These are phyloP conservation scores for Corymbia calophylla DNA, from an alignment of 441 rosid genomes.

Conservation along the genomic window DNA sequence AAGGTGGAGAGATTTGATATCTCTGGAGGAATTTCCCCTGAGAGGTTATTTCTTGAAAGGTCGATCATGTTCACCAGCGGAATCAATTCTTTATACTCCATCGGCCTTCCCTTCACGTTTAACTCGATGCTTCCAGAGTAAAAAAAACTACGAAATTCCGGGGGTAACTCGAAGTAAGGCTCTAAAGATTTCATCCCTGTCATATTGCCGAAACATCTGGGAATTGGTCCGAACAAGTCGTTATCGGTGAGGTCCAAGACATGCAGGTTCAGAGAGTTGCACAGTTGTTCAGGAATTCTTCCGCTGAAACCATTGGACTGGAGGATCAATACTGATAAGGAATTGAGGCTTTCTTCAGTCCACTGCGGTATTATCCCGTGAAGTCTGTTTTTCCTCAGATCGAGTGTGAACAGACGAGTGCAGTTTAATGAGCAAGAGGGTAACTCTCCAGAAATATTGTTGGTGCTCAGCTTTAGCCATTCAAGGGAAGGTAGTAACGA, in stretches of 20 bases:
- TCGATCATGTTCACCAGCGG: not conserved
- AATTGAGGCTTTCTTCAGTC: slow-evolving; percentile 1
- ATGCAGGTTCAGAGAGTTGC: not conserved
- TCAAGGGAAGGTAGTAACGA: not conserved
- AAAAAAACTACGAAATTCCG: not conserved
- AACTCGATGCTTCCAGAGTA: not conserved
- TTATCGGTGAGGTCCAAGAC: slow-evolving; percentile 3
- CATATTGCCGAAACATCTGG: not conserved
- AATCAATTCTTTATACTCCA: not conserved
- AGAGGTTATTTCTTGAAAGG: not conserved
- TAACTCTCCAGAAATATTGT: slow-evolving; percentile 13
- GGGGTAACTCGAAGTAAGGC: not conserved
- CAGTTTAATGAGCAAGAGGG: slow-evolving; percentile 7
- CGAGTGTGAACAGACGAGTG: slow-evolving; percentile 4
- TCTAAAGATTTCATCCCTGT: not conserved
- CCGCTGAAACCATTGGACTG: slow-evolving; percentile 5
- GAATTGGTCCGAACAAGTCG: not conserved
- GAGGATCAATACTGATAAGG: not conserved
- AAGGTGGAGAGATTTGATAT: not conserved
- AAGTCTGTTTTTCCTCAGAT: slow-evolving; percentile 19
- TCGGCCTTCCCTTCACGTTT: not conserved
- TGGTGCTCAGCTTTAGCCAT: slow-evolving; percentile 5
- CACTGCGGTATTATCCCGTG: slow-evolving; percentile 8
- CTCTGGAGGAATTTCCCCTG: slow-evolving; percentile 1
- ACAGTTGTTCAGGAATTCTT: slow-evolving; percentile 9